Conservation (phyloP, 257 asterid species). For the Cruciata laevipes region DNA sequence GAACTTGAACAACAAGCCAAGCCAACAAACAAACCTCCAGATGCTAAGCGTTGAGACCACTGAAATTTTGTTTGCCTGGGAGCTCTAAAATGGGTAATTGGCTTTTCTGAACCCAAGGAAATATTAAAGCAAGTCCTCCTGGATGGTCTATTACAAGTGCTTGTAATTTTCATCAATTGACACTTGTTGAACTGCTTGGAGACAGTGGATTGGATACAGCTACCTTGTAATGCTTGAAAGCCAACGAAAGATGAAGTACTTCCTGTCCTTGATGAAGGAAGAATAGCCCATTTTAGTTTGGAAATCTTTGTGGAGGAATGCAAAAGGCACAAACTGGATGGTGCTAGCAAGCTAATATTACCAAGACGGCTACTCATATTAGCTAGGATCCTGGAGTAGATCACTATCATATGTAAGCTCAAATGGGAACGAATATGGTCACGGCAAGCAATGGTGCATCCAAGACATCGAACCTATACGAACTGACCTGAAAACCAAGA, state of each 20-base stretch:
- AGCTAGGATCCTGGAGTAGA: slow-evolving; percentile 27
- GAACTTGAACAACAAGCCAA: slow-evolving; percentile 59
- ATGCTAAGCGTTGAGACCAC: slow-evolving; percentile 32
- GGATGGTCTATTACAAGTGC: slow-evolving; percentile 23
- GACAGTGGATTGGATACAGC: slow-evolving; percentile 21
- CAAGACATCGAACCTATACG: background rate
- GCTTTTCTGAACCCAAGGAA: slow-evolving; percentile 30
- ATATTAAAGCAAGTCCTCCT: slow-evolving; percentile 26
- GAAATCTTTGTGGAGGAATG: slow-evolving; percentile 24
- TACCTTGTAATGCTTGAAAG: slow-evolving; percentile 29
- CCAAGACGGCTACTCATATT: slow-evolving; percentile 37
- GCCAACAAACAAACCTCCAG: slow-evolving; percentile 47
- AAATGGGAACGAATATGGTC: slow-evolving; percentile 23
- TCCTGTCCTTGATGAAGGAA: slow-evolving; percentile 24
- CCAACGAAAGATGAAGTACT: slow-evolving; percentile 23
- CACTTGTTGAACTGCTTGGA: slow-evolving; percentile 26
- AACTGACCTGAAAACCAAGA: slow-evolving; percentile 9
- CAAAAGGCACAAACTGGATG: slow-evolving; percentile 27
- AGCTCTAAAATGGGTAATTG: slow-evolving; percentile 38
- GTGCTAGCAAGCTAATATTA: slow-evolving; percentile 30
- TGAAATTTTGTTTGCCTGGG: slow-evolving; percentile 34
- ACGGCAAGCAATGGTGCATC: slow-evolving; percentile 16
- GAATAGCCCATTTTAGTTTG: slow-evolving; percentile 20
- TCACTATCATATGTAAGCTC: slow-evolving; percentile 38
- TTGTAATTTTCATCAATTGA: slow-evolving; percentile 35